Evolutionary conservation across 352 stramenopile species (phyloP), one percentile per base, ranked within the genome.

Genomic region (Phytophthora colocasiae): DNA sequence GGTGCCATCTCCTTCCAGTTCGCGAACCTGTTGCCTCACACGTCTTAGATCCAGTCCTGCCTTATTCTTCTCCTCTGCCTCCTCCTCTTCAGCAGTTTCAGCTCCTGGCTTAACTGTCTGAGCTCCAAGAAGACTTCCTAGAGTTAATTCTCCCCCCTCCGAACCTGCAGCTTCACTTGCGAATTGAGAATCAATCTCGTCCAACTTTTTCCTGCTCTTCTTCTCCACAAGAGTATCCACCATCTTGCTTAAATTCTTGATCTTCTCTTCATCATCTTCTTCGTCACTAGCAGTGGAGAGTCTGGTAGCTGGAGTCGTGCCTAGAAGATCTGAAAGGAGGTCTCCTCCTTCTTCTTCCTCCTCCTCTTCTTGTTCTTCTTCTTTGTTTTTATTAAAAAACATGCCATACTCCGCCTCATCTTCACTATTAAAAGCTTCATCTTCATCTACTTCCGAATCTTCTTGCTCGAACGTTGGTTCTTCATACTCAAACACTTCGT

Each of bases 361-460:
- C 0, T 84, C 76, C 0, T 86, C 78, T 0, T 85, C 71, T 3
- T 75, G 63, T 41, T 81, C 70, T 7, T 80, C 69, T 75, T 39
- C 36, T 73, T 51, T 22, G n/a, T 73, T n/a, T 77, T 58, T 26
- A 26, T 56, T 69, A 61, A 97, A 98, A 70, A 98, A 97, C 36
- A 75, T 74, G 34, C 92, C 92, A 65, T 94, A 98, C 17, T 80
- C 77, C 17, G 84, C 66, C 64, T 98, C 95, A 71, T 98, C 93
- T 6, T 98, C 93, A 44, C 90, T 97, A 65, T 98, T 93, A 74
- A 98, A 98, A 24, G 95, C 93, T 57, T 94, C 90, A 60, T 98
- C 92, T 67, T 98, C 92, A 63, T 94, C 85, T 69, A 98, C 96
- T 73, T 98, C 92, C 71, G 96, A 96, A 73, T 98, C 96, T 46